These are phyloP conservation scores for Carex cristatella DNA, from an alignment of 176 grass and related monocot species.

Conservation along the genomic window DNA sequence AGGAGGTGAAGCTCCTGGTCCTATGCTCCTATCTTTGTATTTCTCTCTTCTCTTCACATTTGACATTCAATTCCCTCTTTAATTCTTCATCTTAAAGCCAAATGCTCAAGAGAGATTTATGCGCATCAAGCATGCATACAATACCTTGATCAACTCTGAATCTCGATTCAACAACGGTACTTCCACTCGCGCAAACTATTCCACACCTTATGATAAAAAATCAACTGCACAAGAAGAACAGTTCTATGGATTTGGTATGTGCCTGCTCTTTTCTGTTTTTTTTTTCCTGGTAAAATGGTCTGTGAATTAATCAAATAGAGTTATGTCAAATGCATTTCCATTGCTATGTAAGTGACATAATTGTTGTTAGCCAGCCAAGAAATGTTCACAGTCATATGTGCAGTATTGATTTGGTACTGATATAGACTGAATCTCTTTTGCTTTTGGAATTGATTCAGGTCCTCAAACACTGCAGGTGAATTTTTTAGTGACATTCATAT, in stretches of 20 bases:
- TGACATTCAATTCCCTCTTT: not conserved
- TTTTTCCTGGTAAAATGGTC: not conserved
- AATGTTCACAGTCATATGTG: not conserved
- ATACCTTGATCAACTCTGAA: constrained; percentile 71
- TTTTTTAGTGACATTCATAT: not conserved
- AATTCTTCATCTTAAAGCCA: constrained; percentile 22
- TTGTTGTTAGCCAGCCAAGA: not conserved
- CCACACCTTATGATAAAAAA: constrained; percentile 25
- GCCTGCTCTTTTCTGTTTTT: constrained; percentile 5
- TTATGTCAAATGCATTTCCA: not conserved
- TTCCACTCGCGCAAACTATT: constrained; percentile 35
- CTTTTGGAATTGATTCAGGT: not conserved
- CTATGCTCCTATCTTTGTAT: not conserved
- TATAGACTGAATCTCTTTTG: not conserved
- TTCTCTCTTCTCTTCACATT: not conserved
- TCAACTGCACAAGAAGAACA: constrained; percentile 37
- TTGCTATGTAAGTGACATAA: not conserved
- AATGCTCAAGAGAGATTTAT: constrained; percentile 83
- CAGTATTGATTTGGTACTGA: not conserved
- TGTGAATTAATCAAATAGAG: not conserved
- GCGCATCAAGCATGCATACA: constrained; percentile 92
- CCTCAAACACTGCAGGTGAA: not conserved
- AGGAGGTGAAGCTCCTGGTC: constrained; percentile 35
- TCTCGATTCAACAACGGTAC: constrained; percentile 45
- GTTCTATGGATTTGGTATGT: constrained; percentile 82